Percentiles rank a stretch among this genome's conserved stretches.
phyloP scores from a whole-genome alignment of 2,329 filamentous ascomycete genomes.

The Pseudogymnoascus sp. region DNA sequence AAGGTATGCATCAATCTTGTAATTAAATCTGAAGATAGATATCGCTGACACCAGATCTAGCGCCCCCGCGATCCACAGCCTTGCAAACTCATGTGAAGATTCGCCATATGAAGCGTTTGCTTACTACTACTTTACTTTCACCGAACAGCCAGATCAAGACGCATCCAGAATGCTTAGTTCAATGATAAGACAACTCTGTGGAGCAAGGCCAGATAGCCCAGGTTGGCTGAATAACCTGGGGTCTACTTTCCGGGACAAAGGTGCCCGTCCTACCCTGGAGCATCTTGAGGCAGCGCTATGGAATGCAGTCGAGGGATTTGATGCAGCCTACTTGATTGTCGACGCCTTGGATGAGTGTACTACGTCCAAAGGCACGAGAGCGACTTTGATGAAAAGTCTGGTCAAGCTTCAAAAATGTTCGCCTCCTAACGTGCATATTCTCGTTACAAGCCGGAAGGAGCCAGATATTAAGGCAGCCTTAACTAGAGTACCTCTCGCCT shows the following conservation, averaged over 20 bases:
- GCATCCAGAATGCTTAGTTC: slow-evolving; percentile 17
- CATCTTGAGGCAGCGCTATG: neutral
- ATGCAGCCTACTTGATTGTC: slow-evolving; percentile 11
- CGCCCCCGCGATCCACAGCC: slow-evolving; percentile 8
- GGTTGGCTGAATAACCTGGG: neutral
- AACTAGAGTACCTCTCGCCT: neutral
- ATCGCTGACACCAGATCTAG: neutral
- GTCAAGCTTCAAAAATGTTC: slow-evolving; percentile 20
- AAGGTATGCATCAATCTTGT: neutral
- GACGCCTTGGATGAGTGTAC: slow-evolving; percentile 18
- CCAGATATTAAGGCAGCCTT: slow-evolving; percentile 26
- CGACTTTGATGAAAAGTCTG: slow-evolving; percentile 21
- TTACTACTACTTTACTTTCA: slow-evolving; percentile 23
- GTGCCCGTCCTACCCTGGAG: slow-evolving; percentile 5
- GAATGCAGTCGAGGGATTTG: slow-evolving; percentile 11
- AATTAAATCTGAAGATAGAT: neutral
- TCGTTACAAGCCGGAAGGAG: slow-evolving; percentile 30
- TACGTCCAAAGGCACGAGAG: neutral
- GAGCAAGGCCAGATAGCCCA: slow-evolving; percentile 12
- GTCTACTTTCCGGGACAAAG: neutral
- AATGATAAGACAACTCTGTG: slow-evolving; percentile 17
- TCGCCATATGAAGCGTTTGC: slow-evolving; percentile 14
- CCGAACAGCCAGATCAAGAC: slow-evolving; percentile 15
- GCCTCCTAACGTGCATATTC: slow-evolving; percentile 22
- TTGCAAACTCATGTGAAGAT: neutral